These are phyloP conservation scores for Mytilinidion resinicola DNA, from an alignment of 495 filamentous ascomycete genomes.

Conservation along the genomic window DNA sequence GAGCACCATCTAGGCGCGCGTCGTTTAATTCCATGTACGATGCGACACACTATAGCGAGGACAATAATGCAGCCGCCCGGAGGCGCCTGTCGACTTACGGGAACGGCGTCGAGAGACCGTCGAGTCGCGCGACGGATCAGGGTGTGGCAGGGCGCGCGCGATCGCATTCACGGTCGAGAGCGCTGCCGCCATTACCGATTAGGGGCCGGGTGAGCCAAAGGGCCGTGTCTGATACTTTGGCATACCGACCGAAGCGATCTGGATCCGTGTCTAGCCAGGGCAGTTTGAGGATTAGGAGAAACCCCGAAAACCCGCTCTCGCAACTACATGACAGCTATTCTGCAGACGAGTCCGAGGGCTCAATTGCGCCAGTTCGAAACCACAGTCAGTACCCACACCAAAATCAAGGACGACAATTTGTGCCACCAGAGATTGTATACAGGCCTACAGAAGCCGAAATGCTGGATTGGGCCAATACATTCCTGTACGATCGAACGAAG, in stretches of 20 bases:
- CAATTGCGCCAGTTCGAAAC: slow-evolving; percentile 8
- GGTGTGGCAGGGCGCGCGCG: neutral
- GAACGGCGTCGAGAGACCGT: slow-evolving; percentile 32
- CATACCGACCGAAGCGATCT: slow-evolving; percentile 5
- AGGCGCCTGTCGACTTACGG: slow-evolving; percentile 40
- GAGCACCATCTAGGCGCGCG: slow-evolving; percentile 40
- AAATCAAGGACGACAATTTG: slow-evolving; percentile 31
- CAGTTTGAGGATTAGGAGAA: slow-evolving; percentile 10
- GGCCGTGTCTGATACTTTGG: slow-evolving; percentile 1
- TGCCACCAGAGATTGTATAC: slow-evolving; percentile 41
- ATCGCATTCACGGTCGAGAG: slow-evolving; percentile 7
- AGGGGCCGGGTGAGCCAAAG: slow-evolving; percentile 17
- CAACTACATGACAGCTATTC: slow-evolving; percentile 7
- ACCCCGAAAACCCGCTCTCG: neutral
- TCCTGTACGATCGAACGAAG: slow-evolving; percentile 42
- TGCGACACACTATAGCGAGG: slow-evolving; percentile 26
- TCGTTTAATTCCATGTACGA: slow-evolving; percentile 55
- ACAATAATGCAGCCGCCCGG: slow-evolving; percentile 36
- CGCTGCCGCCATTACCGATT: slow-evolving; percentile 17
- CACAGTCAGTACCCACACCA: slow-evolving; percentile 22
- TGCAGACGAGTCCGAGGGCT: slow-evolving; percentile 18
- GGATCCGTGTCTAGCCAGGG: slow-evolving; percentile 20
- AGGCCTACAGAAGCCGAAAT: slow-evolving; percentile 52
- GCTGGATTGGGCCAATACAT: slow-evolving; percentile 52
- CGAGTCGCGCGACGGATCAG: slow-evolving; percentile 27